Evolutionary conservation across 1,284 basidiomycete species (phyloP), one percentile per base, ranked within the genome.

Genomic region (Psilocybe mexicana): DNA sequence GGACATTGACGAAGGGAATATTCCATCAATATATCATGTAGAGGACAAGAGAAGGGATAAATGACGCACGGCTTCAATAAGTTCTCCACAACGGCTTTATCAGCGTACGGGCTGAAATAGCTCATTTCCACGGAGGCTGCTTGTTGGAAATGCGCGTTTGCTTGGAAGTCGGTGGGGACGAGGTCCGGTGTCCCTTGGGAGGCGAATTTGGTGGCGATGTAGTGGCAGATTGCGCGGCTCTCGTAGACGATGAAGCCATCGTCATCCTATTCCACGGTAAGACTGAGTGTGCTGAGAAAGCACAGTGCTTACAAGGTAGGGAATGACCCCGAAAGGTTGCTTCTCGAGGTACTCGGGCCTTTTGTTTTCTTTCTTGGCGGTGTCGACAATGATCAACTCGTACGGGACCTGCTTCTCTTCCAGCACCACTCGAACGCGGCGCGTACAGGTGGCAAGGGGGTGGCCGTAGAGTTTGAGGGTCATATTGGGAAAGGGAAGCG

Each of bases 301-400:
- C 18, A 18, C 18, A 18, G 18, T 18, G 45, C 77, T 40, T 60
- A 83, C 82, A 55, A 90, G 76, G 70, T 80, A 86, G 1, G 87
- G 87, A 60, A 89, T 70, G 68, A 85, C 83, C 23, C 85, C 86
- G 63, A 89, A 90, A 0, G 88, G 87, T 61, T 89, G 86, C 26
- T 75, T 68, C 35, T 67, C 68, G 25, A 78, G 14, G 72, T 70
- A 81, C 14, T 68, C 76, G 0, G 78, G 63, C 0, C 66, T 8
- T 67, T 85, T 86, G 56, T 86, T 79, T 62, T 80, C 79, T 52
- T 77, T 77, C 45, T 49, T 1, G 24, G 82, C 44, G 7, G n/a
- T 40, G 65, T 86, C 71, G 62, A 87, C 57, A 3, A 43, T 0
- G 35, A 79, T 61, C 48, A 85, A 58, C 63, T 84, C 78, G 66